Base-by-base conservation (phyloP, 2,329 filamentous ascomycete species). In the Ceratocystis lukuohia region DNA sequence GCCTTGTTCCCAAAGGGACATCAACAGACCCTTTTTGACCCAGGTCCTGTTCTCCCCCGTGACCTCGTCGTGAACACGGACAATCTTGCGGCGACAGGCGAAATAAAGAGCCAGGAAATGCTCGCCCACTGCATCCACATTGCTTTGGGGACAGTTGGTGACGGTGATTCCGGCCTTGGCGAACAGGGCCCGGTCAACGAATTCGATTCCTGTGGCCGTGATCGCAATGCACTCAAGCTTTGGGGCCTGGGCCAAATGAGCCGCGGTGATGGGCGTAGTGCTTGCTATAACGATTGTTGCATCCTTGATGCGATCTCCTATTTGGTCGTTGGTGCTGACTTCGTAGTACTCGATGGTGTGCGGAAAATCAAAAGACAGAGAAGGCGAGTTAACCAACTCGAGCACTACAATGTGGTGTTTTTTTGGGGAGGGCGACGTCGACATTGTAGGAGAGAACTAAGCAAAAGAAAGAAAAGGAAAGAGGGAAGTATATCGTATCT, bases 381-480 rank as follows among this genome's bases (percentile, higher is more conserved):
- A 20, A 17, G 66, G 66, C 1, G 62, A 65, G n/a, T 67, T 67
- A 8, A 57, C 62, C 6, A 50, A 8, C 48, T 67, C 66, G 10
- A 67, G 66, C 4, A 65, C 57, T 25, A 67, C 66, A 28, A 67
- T 46, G 57, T 65, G 59, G n/a, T 57, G 66, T 22, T 28, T 61
- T 37, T 72, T 71, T n/a, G 69, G 70, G 37, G 12, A 12, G 4
- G 5, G 69, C 10, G 48, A 20, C 33, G 15, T 5, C 5, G 56
- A 59, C 56, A 59, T 59, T n/a, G 28, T 37, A 10, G 17, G 28
- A 8, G 28, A 7, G 15, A 25, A 30, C 30, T 5, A 17, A 15
- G 53, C 1, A 8, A 25, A 57, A 37, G 30, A 37, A 30, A 20
- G 2, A 10, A 37, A 10, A 6, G 0, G 8, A 25, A 28, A 28